These are phyloP conservation scores for Hanseniaspora sp. DNA, from an alignment of 1,139 yeast genomes.

Conservation along the genomic window DNA sequence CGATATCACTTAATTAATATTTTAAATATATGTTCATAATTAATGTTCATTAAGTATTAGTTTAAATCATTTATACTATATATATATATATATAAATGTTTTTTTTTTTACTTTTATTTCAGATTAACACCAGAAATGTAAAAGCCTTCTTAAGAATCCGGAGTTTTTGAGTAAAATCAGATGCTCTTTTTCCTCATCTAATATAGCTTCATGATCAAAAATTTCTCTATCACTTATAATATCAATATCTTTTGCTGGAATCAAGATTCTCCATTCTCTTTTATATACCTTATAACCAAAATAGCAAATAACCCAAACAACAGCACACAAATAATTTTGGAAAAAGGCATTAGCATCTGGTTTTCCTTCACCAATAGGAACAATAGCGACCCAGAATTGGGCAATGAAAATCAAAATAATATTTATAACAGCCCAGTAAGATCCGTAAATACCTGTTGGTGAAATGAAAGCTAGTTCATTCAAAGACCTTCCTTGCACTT, in stretches of 20 bases:
- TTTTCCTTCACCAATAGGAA: slow-evolving; percentile 42
- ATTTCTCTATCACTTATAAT: slow-evolving; percentile 61
- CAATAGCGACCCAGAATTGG: slow-evolving; percentile 56
- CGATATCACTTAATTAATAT: too few relatives aligned
- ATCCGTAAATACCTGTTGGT: slow-evolving; percentile 42
- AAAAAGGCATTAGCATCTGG: slow-evolving; percentile 43
- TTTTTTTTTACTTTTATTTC: too few relatives aligned
- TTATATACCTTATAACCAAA: slow-evolving; percentile 43
- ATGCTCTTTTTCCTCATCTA: slow-evolving; percentile 47
- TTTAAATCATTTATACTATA: too few relatives aligned
- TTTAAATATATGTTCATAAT: too few relatives aligned
- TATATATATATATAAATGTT: too few relatives aligned
- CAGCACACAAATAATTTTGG: slow-evolving; percentile 48
- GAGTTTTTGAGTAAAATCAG: slow-evolving; percentile 25
- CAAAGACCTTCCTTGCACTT: slow-evolving; percentile 39
- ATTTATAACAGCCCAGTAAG: slow-evolving; percentile 36
- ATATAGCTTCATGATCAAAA: slow-evolving; percentile 52
- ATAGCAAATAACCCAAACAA: slow-evolving; percentile 45
- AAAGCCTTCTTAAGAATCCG: slow-evolving; percentile 48
- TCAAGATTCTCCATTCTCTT: slow-evolving; percentile 40
- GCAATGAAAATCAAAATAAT: slow-evolving; percentile 41
- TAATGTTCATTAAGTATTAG: too few relatives aligned
- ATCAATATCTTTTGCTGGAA: slow-evolving; percentile 44
- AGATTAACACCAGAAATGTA: slow-evolving; percentile 37
- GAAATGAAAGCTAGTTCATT: slow-evolving; percentile 42